A percentile compares a stretch with the other conserved stretches of the same genome.
These are phyloP conservation scores for Haplosporangium sp. DNA, from an alignment of 371 early-diverging fungal species.

Conservation along the genomic window DNA sequence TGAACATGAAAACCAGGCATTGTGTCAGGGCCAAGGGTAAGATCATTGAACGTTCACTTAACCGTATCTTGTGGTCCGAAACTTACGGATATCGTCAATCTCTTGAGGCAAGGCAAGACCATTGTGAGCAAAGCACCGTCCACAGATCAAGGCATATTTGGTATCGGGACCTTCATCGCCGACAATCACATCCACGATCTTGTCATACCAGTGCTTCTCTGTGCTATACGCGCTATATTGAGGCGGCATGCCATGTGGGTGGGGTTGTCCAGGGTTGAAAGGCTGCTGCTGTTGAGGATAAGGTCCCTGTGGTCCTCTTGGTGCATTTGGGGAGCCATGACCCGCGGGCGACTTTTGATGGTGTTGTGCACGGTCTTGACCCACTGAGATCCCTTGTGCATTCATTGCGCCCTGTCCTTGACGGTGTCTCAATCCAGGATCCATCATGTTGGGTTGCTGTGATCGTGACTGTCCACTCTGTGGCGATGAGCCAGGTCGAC, in stretches of 20 bases:
- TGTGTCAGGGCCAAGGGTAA: too few species aligned
- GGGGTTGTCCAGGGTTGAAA: slow-evolving; percentile 23
- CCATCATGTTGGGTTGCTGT: slow-evolving; percentile 42
- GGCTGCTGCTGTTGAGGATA: slow-evolving; percentile 15
- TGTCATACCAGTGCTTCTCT: slow-evolving; percentile 81
- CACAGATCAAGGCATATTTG: slow-evolving; percentile 94
- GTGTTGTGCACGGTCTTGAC: slow-evolving; percentile 33
- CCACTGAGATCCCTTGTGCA: slow-evolving; percentile 23
- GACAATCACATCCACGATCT: slow-evolving; percentile 85
- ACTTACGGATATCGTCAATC: slow-evolving; percentile 76
- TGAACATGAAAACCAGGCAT: not conserved
- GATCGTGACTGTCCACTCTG: slow-evolving; percentile 42
- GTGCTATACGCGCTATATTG: slow-evolving; percentile 10
- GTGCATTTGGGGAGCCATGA: slow-evolving; percentile 11
- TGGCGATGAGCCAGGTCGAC: slow-evolving; percentile 7
- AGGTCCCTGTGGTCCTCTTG: slow-evolving; percentile 29
- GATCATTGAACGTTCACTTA: too few species aligned
- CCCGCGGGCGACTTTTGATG: slow-evolving; percentile 11
- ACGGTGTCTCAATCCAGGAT: slow-evolving; percentile 50
- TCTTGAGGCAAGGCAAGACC: slow-evolving; percentile 91
- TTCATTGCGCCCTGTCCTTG: slow-evolving; percentile 38
- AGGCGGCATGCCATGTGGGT: slow-evolving; percentile 13
- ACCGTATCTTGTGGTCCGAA: too few species aligned
- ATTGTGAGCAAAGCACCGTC: slow-evolving; percentile 90
- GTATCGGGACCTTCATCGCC: slow-evolving; percentile 86